phyloP scores from a whole-genome alignment of 1,284 basidiomycete genomes.

The Cutaneotrichosporon sp. region DNA sequence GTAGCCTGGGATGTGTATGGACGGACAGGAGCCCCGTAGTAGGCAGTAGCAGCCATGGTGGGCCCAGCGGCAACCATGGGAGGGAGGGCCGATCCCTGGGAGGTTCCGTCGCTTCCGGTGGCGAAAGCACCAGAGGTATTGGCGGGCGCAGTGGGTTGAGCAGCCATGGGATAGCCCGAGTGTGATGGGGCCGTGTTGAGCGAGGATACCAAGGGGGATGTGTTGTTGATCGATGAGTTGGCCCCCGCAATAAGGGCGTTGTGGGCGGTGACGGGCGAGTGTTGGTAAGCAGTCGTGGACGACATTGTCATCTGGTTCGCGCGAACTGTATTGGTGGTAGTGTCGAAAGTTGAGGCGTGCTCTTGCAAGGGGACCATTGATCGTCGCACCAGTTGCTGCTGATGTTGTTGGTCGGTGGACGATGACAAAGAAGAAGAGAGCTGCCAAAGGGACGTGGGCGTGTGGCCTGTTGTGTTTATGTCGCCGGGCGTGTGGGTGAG shows the following conservation, averaged over 20 bases:
- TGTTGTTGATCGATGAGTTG: not conserved
- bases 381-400: constrained; percentile 6
- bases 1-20: not conserved
- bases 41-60: not conserved
- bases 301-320: not conserved
- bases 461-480: constrained; percentile 12
- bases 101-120: not conserved
- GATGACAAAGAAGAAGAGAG: constrained; percentile 6
- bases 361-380: constrained; percentile 6
- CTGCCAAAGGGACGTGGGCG: constrained; percentile 12
- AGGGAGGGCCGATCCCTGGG: not conserved
- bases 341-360: constrained; percentile 6
- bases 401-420: not conserved
- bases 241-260: not conserved
- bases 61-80: not conserved
- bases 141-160: constrained; percentile 4
- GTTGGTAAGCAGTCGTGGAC: not conserved
- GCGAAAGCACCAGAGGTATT: not conserved
- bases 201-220: not conserved
- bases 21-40: constrained; percentile 2
- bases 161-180: constrained; percentile 7
- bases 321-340: not conserved
- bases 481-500: constrained; percentile 3
- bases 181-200: constrained; percentile 5
- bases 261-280: not conserved